A percentile compares a stretch with the other conserved stretches of the same genome.
phyloP scores from a whole-genome alignment of 495 filamentous ascomycete genomes.

The Talaromyces borbonicus region DNA sequence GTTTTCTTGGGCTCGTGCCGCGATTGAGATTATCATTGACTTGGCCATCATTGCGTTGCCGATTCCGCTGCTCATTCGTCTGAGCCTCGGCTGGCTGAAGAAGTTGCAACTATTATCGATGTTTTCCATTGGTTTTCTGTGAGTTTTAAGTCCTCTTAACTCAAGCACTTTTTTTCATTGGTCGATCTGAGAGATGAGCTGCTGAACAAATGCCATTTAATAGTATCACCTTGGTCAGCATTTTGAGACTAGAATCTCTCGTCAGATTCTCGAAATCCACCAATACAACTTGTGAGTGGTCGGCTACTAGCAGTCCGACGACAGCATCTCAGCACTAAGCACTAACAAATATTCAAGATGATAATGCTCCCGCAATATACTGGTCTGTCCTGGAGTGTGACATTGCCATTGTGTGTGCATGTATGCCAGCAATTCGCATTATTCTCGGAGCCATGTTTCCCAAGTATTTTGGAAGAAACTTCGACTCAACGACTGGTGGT shows the following conservation, averaged over 20 bases:
- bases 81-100: constrained; percentile 34
- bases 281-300: constrained; percentile 21
- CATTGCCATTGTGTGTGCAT: constrained; percentile 37
- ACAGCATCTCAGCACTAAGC: not conserved
- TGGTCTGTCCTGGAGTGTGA: constrained; percentile 41
- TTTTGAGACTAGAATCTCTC: constrained; percentile 28
- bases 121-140: constrained; percentile 46
- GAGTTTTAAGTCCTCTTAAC: constrained; percentile 15
- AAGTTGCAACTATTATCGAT: constrained; percentile 41
- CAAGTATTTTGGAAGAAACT: constrained; percentile 5
- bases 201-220: not conserved
- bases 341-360: constrained; percentile 14
- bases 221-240: constrained; percentile 30
- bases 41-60: constrained; percentile 24
- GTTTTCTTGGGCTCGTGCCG: constrained; percentile 15
- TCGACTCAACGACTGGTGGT: not conserved
- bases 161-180: not conserved
- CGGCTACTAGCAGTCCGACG: not conserved
- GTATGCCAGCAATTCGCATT: constrained; percentile 24
- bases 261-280: constrained; percentile 22
- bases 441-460: constrained; percentile 15
- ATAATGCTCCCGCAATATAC: constrained; percentile 30
- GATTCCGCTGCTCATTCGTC: constrained; percentile 29
- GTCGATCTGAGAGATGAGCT: not conserved
- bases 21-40: constrained; percentile 18